Conservation (phyloP, 805 yeast species). For the Nakazawaea holstii region DNA sequence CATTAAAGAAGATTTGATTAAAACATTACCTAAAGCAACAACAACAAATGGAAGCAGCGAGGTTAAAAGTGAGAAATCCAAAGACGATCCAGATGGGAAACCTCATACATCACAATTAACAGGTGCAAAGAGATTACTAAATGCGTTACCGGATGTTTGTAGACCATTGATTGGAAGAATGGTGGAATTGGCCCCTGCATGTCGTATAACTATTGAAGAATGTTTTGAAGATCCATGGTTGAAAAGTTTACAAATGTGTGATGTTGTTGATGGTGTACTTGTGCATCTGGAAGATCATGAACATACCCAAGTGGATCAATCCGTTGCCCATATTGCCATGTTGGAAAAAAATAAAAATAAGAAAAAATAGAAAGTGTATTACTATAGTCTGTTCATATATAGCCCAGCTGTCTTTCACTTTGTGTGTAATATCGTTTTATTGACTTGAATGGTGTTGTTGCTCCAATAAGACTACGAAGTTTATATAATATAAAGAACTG, state of each 20-base stretch:
- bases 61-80: not conserved
- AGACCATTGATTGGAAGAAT: constrained; percentile 64
- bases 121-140: constrained; percentile 68
- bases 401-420: not conserved
- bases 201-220: constrained; percentile 76
- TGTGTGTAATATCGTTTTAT: not conserved
- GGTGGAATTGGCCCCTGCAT: constrained; percentile 84
- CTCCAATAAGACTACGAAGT: no score
- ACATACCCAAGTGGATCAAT: constrained; percentile 87
- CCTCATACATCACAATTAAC: constrained; percentile 56
- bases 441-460: no score
- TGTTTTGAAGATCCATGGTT: constrained; percentile 73
- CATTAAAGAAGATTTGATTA: constrained; percentile 7
- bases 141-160: constrained; percentile 66
- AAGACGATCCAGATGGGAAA: constrained; percentile 18
- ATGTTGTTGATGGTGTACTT: constrained; percentile 39
- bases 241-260: constrained; percentile 60
- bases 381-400: not conserved
- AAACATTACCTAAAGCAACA: constrained; percentile 13
- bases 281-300: constrained; percentile 55
- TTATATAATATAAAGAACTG: no score
- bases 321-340: constrained; percentile 93
- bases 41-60: constrained; percentile 3
- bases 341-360: constrained; percentile 77
- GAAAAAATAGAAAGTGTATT: constrained; percentile 19